Base-by-base conservation (phyloP, 805 yeast species). In the Nakazawaea holstii region DNA sequence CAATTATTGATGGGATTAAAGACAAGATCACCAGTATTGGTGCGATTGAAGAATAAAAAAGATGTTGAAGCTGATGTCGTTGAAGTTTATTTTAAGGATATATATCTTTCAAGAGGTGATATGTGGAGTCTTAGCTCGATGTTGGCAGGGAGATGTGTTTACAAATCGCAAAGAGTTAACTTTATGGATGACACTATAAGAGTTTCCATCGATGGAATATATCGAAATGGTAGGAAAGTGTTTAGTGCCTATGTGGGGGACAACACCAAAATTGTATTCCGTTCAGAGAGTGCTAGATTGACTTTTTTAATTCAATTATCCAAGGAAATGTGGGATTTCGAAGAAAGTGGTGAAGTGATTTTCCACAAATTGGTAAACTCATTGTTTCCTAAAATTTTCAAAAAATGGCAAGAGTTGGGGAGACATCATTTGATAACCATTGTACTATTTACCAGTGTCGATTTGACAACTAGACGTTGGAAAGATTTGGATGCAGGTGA, bases 291-390 rank as follows among this genome's bases (percentile, higher is more conserved):
- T 36, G 95, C 97, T 1, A 79, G 86, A 48, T 68, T 92, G 48
- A 77, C 88, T 13, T 86, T 91, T 43, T 71, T 94, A 52, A 81
- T 94, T 43, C 99, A 94, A 60, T 80, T 91, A 52, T 87, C 97
- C 1, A 77, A 85, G 35, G 99, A 94, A 59, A 94, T 94, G 97
- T 94, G 97, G 95, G 89, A 90, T 62, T 94, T 94, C 64, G 98
- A 94, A 64, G 97, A 91, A 59, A 86, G 86, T 54, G 99, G 99
- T 1, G 97, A 92, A 59, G 86, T 91, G 46, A 79, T 89, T 78
- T 92, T 92, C 62, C 92, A 91, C 62, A 88, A 90, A 64, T 79
- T 94, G 55, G 89, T 94, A 40, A 91, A 92, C 61, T 86, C 95
- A n/a, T 71, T 92, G 43, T 82, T 94, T 46, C 99, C 99, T 0